These are phyloP conservation scores for Boechera retrofracta DNA, from an alignment of 345 rosid genomes.

Conservation along the genomic window DNA sequence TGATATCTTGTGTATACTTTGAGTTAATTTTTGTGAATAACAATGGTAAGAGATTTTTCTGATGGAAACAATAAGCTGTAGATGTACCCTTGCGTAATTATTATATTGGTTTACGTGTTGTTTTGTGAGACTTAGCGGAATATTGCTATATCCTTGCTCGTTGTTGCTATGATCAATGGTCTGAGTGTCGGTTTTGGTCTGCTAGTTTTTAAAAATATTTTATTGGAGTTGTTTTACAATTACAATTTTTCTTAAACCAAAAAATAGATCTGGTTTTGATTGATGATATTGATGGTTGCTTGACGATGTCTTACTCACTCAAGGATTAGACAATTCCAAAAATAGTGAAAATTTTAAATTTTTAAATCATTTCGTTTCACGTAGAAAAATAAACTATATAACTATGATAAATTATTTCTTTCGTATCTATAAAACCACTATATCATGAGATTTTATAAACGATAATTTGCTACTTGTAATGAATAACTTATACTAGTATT, in stretches of 20 bases:
- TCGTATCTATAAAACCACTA: neutral
- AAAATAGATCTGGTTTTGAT: neutral
- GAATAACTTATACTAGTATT: neutral
- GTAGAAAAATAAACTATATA: too few species aligned
- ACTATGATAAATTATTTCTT: too few species aligned
- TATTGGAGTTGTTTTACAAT: neutral
- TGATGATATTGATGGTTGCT: conserved; percentile 17
- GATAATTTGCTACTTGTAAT: neutral
- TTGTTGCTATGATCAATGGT: conserved; percentile 34
- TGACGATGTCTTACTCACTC: conserved; percentile 1
- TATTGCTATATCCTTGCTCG: conserved; percentile 24
- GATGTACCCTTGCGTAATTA: neutral
- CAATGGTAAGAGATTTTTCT: neutral
- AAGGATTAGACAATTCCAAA: neutral
- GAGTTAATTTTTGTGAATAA: neutral
- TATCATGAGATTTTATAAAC: neutral
- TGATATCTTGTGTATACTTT: too few species aligned
- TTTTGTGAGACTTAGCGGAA: neutral
- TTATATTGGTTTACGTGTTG: neutral
- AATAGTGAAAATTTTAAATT: too few species aligned
- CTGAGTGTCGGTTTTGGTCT: conserved; percentile 44
- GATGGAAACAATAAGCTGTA: neutral
- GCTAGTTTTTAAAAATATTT: neutral
- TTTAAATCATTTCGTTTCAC: too few species aligned
- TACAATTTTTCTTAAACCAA: neutral